These are phyloP conservation scores for Phytophthora pisi DNA, from an alignment of 352 stramenopile genomes.

Conservation along the genomic window DNA sequence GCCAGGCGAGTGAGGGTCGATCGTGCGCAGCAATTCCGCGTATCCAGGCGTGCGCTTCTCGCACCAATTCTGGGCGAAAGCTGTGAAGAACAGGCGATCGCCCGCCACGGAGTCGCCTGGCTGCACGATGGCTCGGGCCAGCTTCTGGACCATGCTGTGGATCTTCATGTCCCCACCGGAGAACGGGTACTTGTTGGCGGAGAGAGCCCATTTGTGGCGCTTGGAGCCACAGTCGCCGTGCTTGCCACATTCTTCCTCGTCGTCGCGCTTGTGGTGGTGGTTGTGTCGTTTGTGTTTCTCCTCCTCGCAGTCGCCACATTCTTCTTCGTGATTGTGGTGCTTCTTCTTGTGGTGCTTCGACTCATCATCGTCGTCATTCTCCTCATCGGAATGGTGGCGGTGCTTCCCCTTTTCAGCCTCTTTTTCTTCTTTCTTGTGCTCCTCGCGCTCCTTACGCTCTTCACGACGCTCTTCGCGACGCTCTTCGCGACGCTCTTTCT, in stretches of 20 bases:
- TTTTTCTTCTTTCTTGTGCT: conserved; percentile 11
- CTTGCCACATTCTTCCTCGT: conserved; percentile 17
- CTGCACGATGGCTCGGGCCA: conserved; percentile 38
- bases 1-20: conserved; percentile 62
- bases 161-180: conserved; percentile 29
- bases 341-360: background rate
- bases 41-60: conserved; percentile 54
- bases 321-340: conserved; percentile 12
- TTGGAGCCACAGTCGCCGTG: conserved; percentile 17
- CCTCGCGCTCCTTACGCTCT: conserved; percentile 13
- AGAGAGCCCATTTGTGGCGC: conserved; percentile 12
- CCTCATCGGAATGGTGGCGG: background rate
- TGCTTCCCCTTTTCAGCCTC: conserved; percentile 6
- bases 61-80: conserved; percentile 75
- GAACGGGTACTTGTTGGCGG: conserved; percentile 30
- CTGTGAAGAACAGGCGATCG: conserved; percentile 68
- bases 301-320: conserved; percentile 13
- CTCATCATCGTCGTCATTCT: conserved; percentile 4
- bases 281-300: conserved; percentile 17
- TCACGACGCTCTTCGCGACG: conserved; percentile 1
- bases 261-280: conserved; percentile 25
- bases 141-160: conserved; percentile 28
- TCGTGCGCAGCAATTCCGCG: conserved; percentile 53
- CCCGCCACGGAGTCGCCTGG: conserved; percentile 34
- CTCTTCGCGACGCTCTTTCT: background rate